Evolutionary conservation across 1,284 basidiomycete species (phyloP).

Genomic region (Agroathelia rolfsii): DNA sequence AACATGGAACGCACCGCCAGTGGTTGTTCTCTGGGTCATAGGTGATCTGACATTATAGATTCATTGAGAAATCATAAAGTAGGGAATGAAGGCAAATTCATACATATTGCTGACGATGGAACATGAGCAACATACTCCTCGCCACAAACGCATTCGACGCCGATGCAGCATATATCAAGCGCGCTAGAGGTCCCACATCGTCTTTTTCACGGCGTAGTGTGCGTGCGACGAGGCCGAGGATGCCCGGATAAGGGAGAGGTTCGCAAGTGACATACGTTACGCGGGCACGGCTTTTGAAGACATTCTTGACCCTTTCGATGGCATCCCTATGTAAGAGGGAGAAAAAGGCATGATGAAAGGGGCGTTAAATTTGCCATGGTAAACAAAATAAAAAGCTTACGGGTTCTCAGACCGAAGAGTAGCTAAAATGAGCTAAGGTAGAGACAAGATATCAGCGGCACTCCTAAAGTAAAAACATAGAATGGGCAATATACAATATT

Average conservation of each 20-base stretch:
- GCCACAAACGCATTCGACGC: constrained; percentile 61
- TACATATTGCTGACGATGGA: constrained; percentile 49
- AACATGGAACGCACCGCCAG: constrained; percentile 48
- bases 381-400: constrained; percentile 23
- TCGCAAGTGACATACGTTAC: constrained; percentile 59
- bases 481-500: no score
- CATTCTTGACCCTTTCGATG: constrained; percentile 39
- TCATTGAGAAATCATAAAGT: constrained; percentile 5
- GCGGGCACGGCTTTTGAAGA: constrained; percentile 45
- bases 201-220: constrained; percentile 52
- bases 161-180: constrained; percentile 45
- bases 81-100: constrained; percentile 11
- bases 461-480: no score
- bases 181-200: constrained; percentile 41
- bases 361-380: no score
- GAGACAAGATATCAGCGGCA: no score
- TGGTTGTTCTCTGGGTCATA: constrained; percentile 52
- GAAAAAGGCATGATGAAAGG: no score
- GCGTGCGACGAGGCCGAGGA: constrained; percentile 48
- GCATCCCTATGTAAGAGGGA: constrained; percentile 25
- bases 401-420: constrained; percentile 51
- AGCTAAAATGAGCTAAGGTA: constrained; percentile 47
- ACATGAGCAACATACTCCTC: constrained; percentile 45
- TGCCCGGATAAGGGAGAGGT: constrained; percentile 43
- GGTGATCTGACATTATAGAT: constrained; percentile 35